Conservation (phyloP, 306 rosid species). For the Biancaea sappan region DNA sequence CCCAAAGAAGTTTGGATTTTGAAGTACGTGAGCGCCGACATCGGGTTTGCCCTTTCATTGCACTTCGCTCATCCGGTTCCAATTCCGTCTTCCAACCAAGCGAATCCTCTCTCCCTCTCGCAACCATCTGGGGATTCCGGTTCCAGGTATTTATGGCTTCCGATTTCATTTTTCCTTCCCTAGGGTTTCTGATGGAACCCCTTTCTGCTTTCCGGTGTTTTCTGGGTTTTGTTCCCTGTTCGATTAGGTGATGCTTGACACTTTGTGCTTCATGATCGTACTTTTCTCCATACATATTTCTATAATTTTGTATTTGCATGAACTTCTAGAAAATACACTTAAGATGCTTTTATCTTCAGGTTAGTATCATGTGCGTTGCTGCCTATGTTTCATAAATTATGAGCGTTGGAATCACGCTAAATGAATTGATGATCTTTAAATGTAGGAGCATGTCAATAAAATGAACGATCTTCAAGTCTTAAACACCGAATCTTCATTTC, state of each 20-base stretch:
- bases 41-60: not conserved
- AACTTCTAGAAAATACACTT: not conserved
- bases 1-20: not conserved
- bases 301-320: not conserved
- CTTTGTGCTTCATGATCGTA: not conserved
- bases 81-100: not conserved
- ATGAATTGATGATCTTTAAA: not conserved
- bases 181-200: not conserved
- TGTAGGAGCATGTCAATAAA: not conserved
- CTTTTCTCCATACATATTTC: not conserved
- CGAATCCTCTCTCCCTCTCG: not conserved
- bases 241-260: not conserved
- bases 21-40: not conserved
- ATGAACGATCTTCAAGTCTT: not conserved
- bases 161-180: not conserved
- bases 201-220: not conserved
- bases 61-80: not conserved
- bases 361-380: too few relatives aligned
- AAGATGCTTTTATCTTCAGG: not conserved
- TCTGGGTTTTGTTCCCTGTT: not conserved
- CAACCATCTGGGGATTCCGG: not conserved
- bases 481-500: not conserved
- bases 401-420: not conserved
- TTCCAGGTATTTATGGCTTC: not conserved
- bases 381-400: too few relatives aligned